Evolutionary conservation across 2,329 filamentous ascomycete species (phyloP), one percentile per base, ranked within the genome.

Genomic region (Verticillium nonalfalfae): DNA sequence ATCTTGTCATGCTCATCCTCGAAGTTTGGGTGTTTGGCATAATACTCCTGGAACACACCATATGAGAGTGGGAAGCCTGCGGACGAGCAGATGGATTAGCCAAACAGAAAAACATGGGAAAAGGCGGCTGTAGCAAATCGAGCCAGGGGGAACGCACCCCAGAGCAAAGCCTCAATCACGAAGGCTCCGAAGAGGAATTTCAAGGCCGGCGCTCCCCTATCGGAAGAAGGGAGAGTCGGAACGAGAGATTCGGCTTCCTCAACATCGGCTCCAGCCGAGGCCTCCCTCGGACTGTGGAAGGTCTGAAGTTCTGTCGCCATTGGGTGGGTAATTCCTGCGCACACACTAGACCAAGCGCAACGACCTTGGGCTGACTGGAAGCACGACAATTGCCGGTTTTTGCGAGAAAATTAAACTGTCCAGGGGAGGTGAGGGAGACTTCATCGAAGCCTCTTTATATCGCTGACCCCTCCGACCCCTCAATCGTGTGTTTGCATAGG

Each of bases 21-120:
- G 35, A 72, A 70, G 10, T 69, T 63, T 2, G 69, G 68, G 0
- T 67, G 63, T 3, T 61, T 62, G 3, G 69, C 69, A 56, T 71
- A 71, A 59, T 71, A 67, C 9, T 69, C 61, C 34, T 72, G 70
- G 6, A 72, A 71, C 26, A 72, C 69, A 9, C 70, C 70, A 57
- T 68, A 72, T 1, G 66, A 66, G 21, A 69, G 57, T 5, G 67
- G 68, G n/a, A 71, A 71, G 2, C 67, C 67, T 69, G 15, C 11
- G 15, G 9, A 31, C 18, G 14, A 26, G 10, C 3, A 10, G 15
- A 26, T 11, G 38, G 31, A 39, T 62, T 35, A 64, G 38, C n/a
- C 14, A 9, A 45, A 11, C 26, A 31, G 26, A 31, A 31, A 31
- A 18, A 18, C 45, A 26, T 11, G 45, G 7, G 4, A 4, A 18